These are phyloP conservation scores for Astrocystis sublimbata DNA, from an alignment of 495 filamentous ascomycete species.

Conservation along the genomic window DNA sequence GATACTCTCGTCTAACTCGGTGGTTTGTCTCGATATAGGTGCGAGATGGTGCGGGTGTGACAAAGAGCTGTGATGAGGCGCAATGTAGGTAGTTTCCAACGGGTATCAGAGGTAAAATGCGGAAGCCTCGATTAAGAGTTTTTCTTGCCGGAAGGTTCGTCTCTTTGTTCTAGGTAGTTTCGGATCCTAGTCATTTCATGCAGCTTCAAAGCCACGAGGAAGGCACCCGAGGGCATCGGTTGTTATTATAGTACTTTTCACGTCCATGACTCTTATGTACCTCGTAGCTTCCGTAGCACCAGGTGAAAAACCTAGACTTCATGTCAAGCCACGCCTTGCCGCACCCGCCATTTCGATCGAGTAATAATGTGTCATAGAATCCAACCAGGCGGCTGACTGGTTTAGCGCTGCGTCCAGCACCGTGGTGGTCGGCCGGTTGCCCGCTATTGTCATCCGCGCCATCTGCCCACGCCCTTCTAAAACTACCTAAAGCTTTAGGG, in stretches of 20 bases:
- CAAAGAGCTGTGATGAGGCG: background rate
- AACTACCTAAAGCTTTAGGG: background rate
- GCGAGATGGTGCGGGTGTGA: background rate
- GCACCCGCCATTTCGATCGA: constrained; percentile 43
- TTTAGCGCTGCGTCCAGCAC: background rate
- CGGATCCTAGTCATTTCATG: background rate
- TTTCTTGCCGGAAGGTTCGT: background rate
- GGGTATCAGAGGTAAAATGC: background rate
- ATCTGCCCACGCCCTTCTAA: background rate
- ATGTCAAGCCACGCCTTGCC: constrained; percentile 27
- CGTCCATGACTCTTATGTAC: constrained; percentile 18
- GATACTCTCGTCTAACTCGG: background rate
- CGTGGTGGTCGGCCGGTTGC: background rate
- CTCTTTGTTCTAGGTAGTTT: background rate
- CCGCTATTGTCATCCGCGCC: background rate
- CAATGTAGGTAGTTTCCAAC: background rate
- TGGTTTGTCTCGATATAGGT: background rate
- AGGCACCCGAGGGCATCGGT: background rate
- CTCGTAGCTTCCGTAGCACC: constrained; percentile 21
- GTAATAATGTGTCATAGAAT: constrained; percentile 56
- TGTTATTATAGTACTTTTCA: constrained; percentile 16
- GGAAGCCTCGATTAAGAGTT: background rate
- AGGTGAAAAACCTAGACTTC: constrained; percentile 22
- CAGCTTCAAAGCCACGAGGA: background rate
- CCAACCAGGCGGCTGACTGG: constrained; percentile 13